Conservation (phyloP, 2,329 filamentous ascomycete species). For the Neofusicoccum umdonicola region DNA sequence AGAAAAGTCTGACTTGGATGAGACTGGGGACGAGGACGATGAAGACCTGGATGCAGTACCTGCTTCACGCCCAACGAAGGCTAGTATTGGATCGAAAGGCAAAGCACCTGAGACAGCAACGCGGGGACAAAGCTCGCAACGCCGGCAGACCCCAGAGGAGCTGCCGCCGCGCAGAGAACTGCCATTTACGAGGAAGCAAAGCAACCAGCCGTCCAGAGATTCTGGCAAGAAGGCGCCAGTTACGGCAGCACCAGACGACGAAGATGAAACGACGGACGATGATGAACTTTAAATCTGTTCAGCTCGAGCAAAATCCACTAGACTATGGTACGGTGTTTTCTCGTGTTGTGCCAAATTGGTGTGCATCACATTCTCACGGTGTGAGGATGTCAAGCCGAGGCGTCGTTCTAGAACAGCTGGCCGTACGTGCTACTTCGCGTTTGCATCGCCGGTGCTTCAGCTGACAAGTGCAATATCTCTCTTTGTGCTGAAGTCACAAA, state of each 20-base stretch:
- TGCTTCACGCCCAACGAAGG: neutral
- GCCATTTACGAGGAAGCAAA: constrained; percentile 29
- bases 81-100: constrained; percentile 15
- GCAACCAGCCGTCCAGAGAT: neutral
- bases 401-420: neutral
- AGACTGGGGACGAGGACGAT: constrained; percentile 35
- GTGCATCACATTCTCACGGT: neutral
- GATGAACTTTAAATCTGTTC: constrained; percentile 27
- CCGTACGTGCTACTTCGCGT: neutral
- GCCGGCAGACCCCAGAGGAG: constrained; percentile 4
- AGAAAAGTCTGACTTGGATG: constrained; percentile 27
- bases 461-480: neutral
- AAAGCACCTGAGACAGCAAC: constrained; percentile 23
- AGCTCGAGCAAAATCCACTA: neutral
- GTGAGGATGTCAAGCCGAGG: neutral
- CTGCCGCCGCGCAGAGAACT: constrained; percentile 36
- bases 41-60: constrained; percentile 12
- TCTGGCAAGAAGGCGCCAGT: neutral
- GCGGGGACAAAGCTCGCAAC: constrained; percentile 18
- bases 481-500: neutral
- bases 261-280: constrained; percentile 39
- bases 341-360: neutral
- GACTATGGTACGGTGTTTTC: neutral
- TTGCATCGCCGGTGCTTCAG: neutral
- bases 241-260: constrained; percentile 18